Conservation (phyloP, 306 rosid species). For the Sphenostylis stenocarpa region DNA sequence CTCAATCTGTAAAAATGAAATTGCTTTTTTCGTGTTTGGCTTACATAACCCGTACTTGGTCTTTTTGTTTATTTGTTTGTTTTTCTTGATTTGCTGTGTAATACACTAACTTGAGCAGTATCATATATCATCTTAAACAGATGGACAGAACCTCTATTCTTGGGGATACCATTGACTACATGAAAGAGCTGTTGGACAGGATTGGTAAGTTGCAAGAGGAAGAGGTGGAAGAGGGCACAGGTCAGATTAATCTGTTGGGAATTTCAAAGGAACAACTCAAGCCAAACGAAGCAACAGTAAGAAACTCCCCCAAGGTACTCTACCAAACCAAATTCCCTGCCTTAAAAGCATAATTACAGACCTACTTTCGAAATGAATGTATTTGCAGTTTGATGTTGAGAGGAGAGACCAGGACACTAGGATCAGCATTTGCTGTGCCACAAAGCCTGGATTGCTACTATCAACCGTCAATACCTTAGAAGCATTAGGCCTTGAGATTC, state of each 20-base stretch:
- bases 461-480: conserved; percentile 10
- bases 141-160: conserved; percentile 23
- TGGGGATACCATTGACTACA: conserved; percentile 14
- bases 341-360: neutral
- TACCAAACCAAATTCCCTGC: neutral
- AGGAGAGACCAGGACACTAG: conserved; percentile 61
- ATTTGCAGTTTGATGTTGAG: conserved; percentile 72
- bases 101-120: conserved; percentile 17
- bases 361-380: neutral
- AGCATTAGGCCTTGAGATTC: conserved; percentile 20
- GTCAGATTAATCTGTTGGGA: conserved; percentile 44
- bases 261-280: conserved; percentile 51
- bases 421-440: conserved; percentile 73
- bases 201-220: conserved; percentile 70
- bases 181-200: conserved; percentile 35
- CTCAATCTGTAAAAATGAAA: neutral
- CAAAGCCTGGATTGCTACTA: conserved; percentile 26
- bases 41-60: neutral
- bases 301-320: conserved; percentile 78
- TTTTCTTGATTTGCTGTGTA: conserved; percentile 9
- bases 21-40: neutral
- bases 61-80: neutral
- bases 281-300: conserved; percentile 57
- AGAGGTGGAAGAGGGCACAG: conserved; percentile 45
- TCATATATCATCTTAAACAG: conserved; percentile 9